Evolutionary conservation across 352 stramenopile genomes (phyloP).

Genomic region (Phytophthora constricta): DNA sequence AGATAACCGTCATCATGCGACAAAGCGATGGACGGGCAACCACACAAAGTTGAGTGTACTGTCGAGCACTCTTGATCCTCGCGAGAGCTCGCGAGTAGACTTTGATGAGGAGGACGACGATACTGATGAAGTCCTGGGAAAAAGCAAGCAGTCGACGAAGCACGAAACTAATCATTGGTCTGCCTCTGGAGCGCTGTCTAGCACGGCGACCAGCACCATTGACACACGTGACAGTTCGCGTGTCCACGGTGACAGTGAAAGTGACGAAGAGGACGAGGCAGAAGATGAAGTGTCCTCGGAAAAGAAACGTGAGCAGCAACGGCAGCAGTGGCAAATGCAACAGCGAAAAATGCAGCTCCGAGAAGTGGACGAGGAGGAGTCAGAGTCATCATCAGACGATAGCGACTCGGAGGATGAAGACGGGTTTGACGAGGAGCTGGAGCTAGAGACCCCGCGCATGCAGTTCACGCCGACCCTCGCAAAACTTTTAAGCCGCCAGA

Average conservation of each 20-base stretch:
- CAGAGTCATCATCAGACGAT: constrained; percentile 14
- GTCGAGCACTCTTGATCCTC: constrained; percentile 36
- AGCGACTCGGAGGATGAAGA: constrained; percentile 41
- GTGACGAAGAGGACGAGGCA: constrained; percentile 27
- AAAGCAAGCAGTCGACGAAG: constrained; percentile 22
- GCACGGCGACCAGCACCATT: constrained; percentile 28
- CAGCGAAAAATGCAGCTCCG: constrained; percentile 43
- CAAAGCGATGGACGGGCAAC: constrained; percentile 30
- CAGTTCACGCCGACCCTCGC: constrained; percentile 52
- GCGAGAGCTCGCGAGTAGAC: constrained; percentile 47
- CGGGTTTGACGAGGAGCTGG: constrained; percentile 40
- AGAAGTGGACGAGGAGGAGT: constrained; percentile 22
- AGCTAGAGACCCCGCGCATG: constrained; percentile 47
- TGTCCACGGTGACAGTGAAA: constrained; percentile 34
- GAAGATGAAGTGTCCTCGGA: constrained; percentile 33
- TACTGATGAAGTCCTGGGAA: constrained; percentile 6
- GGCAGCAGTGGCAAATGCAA: constrained; percentile 47
- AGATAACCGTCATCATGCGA: constrained; percentile 15
- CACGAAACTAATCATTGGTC: constrained; percentile 19
- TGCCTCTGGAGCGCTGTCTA: constrained; percentile 30
- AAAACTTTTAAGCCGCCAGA: constrained; percentile 52
- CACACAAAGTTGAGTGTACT: constrained; percentile 37
- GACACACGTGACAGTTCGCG: constrained; percentile 34
- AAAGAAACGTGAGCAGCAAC: constrained; percentile 33
- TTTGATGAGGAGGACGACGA: constrained; percentile 40